Conservation (phyloP, 2,329 filamentous ascomycete genomes). For the Cladosporium halotolerans region DNA sequence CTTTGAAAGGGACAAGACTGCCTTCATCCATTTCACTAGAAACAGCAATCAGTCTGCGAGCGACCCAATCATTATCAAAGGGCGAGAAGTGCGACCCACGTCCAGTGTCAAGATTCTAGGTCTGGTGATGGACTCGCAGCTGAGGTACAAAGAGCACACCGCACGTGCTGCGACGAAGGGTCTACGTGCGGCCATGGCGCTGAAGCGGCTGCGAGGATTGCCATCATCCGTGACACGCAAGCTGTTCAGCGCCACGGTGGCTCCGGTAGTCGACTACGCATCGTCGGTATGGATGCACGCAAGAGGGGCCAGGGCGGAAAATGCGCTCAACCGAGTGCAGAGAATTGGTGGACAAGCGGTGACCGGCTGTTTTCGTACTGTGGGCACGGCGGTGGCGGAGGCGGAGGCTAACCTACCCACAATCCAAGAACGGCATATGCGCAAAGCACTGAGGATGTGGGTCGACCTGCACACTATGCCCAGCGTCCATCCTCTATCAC, state of each 20-base stretch:
- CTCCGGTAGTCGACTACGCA: neutral
- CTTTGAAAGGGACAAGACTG: neutral
- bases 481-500: neutral
- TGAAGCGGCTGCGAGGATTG: neutral
- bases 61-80: neutral
- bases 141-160: neutral
- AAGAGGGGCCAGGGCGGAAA: neutral
- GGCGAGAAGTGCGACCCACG: neutral
- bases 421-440: neutral
- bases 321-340: neutral
- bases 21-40: neutral
- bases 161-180: neutral
- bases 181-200: neutral
- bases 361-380: neutral
- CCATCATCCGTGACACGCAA: neutral
- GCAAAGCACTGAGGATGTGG: neutral
- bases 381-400: neutral
- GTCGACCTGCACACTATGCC: neutral
- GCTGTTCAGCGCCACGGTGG: neutral
- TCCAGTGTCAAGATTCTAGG: neutral
- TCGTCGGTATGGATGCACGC: neutral
- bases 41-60: neutral
- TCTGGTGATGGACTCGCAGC: neutral
- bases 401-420: neutral
- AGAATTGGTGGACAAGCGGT: neutral